Evolutionary conservation across 805 yeast genomes (phyloP), one percentile per base, ranked within the genome.

Genomic region (Candida sphagnicola): DNA sequence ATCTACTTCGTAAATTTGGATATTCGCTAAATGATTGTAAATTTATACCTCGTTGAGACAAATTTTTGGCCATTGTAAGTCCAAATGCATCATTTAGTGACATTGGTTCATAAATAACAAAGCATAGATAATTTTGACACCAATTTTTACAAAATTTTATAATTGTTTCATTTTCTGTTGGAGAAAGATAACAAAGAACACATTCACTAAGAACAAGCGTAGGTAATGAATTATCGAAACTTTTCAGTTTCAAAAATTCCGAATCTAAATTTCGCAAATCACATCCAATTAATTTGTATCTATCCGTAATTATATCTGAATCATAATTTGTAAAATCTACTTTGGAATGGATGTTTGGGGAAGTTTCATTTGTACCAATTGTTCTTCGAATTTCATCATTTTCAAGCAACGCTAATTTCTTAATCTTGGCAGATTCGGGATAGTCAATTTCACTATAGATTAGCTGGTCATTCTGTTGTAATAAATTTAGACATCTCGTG

Each of bases 171-270:
- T 82, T 72, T 16, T 72, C 74, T 10, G 61, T 62, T 1, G 82
- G 78, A 3, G 72, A 65, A 44, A 84, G 50, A 53, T 85, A 85
- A 53, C 95, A 85, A 25, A 85, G 61, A 25, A 86, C 86, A 59
- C 93, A 85, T 54, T 85, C 95, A 44, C 86, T 77, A 14, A 85
- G 54, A 2, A 85, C 57, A 12, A 85, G 50, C 0, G 93, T 84
- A 6, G 86, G 85, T 3, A 58, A 28, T 1, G 50, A 28, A 8
- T 49, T 37, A 43, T 70, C 64, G 24, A 73, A 42, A 14, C 51
- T 46, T 5, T 38, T 21, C 13, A 54, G 44, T 15, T 12, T 26
- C 25, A 12, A 28, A 40, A 23, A 8, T 10, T 24, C 53, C 4
- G 39, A 34, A 1, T 41, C 31, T 16, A 71, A 39, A 3, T 47